A percentile compares a stretch with the other conserved stretches of the same genome.
These are phyloP conservation scores for Diutina scorzettiae DNA, from an alignment of 1,139 yeast species.

Conservation along the genomic window DNA sequence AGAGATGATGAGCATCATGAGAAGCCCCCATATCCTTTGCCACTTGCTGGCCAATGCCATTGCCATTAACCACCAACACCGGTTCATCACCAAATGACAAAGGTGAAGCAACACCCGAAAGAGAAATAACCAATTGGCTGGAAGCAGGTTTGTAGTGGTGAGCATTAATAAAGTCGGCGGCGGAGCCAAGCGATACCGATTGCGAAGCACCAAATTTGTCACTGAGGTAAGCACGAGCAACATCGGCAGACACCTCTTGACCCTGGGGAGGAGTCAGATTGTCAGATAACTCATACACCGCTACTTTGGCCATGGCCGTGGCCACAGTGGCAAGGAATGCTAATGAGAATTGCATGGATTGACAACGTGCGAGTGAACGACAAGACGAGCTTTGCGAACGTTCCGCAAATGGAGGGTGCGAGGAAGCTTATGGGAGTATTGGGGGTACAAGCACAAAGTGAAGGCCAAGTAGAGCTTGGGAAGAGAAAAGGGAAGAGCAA, in stretches of 20 bases:
- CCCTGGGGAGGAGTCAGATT: background rate
- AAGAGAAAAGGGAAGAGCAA: too few species aligned
- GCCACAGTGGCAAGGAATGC: constrained; percentile 2
- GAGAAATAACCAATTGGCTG: constrained; percentile 1
- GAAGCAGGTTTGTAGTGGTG: background rate
- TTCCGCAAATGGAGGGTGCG: too few species aligned
- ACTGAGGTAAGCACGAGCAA: background rate
- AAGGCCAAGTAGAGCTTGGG: too few species aligned
- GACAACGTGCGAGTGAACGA: background rate
- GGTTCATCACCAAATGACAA: background rate
- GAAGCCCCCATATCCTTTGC: background rate
- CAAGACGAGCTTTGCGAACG: too few species aligned
- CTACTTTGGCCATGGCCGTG: constrained; percentile 3
- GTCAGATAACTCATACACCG: constrained; percentile 1
- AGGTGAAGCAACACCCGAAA: background rate
- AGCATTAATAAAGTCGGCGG: background rate
- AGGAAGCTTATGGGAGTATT: too few species aligned
- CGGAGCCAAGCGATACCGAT: background rate
- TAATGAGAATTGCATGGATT: background rate
- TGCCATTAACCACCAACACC: background rate
- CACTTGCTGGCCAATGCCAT: background rate
- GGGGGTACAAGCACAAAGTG: too few species aligned
- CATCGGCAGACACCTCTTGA: background rate
- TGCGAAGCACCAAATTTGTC: constrained; percentile 3
- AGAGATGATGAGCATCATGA: background rate